Evolutionary conservation across 176 grass and related monocot genomes (phyloP).

Genomic region (maize (Zea mays)): DNA sequence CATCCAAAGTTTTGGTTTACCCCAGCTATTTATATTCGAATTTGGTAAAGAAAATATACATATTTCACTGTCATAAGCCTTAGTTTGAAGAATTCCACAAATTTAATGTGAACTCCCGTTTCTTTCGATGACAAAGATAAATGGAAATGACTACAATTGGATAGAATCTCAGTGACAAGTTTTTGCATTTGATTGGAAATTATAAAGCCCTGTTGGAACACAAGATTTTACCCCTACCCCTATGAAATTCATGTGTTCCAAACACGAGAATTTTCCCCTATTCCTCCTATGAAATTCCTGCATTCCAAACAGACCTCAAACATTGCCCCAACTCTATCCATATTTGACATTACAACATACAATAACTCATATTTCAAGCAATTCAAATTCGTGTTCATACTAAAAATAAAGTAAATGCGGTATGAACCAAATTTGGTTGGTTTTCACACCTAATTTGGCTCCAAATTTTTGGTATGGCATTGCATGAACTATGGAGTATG

Average conservation of each 20-base stretch:
- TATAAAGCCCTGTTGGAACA: not conserved
- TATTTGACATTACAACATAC: not conserved
- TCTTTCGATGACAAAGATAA: not conserved
- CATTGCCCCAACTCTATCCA: not conserved
- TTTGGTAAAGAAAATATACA: not conserved
- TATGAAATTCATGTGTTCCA: too few species aligned
- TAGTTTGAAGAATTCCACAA: not conserved
- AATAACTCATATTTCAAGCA: not conserved
- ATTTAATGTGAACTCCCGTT: not conserved
- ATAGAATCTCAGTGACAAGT: not conserved
- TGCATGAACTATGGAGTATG: not conserved
- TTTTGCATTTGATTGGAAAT: not conserved
- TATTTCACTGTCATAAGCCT: not conserved
- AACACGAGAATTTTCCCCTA: not conserved
- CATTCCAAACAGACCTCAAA: not conserved
- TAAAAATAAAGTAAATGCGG: not conserved
- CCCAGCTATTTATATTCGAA: not conserved
- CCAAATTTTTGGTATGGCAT: constrained; percentile 11
- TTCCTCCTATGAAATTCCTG: not conserved
- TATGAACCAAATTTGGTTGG: not conserved
- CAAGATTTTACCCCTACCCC: not conserved
- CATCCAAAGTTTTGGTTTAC: not conserved
- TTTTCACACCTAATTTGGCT: constrained; percentile 19
- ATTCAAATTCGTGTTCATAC: not conserved
- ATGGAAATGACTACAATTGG: not conserved